Conservation (phyloP, 139 green algal genomes). For the Pedinophyceae sp. region DNA sequence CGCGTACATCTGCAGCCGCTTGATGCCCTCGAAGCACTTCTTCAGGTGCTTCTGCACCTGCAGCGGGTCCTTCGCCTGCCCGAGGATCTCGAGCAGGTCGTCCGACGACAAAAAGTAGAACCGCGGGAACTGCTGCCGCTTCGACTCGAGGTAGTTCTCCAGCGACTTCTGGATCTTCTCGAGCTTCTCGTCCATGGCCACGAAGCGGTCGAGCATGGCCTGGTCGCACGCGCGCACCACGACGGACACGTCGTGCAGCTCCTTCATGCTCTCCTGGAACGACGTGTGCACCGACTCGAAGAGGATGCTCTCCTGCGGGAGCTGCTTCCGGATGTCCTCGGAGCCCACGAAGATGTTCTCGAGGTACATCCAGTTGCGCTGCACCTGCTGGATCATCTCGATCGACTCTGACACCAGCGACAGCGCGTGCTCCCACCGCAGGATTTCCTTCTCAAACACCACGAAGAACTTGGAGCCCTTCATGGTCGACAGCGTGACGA, state of each 20-base stretch:
- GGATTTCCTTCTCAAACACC: slow-evolving; percentile 67
- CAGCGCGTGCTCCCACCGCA: slow-evolving; percentile 57
- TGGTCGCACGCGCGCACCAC: slow-evolving; percentile 32
- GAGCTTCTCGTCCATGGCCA: slow-evolving; percentile 65
- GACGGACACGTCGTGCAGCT: slow-evolving; percentile 20
- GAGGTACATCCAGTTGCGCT: slow-evolving; percentile 78
- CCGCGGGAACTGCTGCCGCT: slow-evolving; percentile 72
- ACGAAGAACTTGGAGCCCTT: slow-evolving; percentile 73
- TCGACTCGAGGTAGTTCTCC: slow-evolving; percentile 78
- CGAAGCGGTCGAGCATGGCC: slow-evolving; percentile 49
- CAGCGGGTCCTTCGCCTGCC: slow-evolving; percentile 66
- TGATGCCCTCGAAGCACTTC: slow-evolving; percentile 79
- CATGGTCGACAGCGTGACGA: slow-evolving; percentile 67
- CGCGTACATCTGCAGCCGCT: slow-evolving; percentile 57
- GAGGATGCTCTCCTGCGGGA: slow-evolving; percentile 33
- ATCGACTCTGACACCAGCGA: slow-evolving; percentile 56
- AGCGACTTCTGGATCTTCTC: slow-evolving; percentile 78
- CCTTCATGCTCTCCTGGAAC: slow-evolving; percentile 39
- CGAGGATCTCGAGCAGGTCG: slow-evolving; percentile 77
- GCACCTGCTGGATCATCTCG: slow-evolving; percentile 67
- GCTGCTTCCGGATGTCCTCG: slow-evolving; percentile 81
- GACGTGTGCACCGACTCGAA: slow-evolving; percentile 33
- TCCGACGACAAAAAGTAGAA: slow-evolving; percentile 84
- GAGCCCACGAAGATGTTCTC: slow-evolving; percentile 83
- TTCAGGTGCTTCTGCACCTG: slow-evolving; percentile 73